phyloP scores from a whole-genome alignment of 2,329 filamentous ascomycete species.

The Parafenestella ontariensis region DNA sequence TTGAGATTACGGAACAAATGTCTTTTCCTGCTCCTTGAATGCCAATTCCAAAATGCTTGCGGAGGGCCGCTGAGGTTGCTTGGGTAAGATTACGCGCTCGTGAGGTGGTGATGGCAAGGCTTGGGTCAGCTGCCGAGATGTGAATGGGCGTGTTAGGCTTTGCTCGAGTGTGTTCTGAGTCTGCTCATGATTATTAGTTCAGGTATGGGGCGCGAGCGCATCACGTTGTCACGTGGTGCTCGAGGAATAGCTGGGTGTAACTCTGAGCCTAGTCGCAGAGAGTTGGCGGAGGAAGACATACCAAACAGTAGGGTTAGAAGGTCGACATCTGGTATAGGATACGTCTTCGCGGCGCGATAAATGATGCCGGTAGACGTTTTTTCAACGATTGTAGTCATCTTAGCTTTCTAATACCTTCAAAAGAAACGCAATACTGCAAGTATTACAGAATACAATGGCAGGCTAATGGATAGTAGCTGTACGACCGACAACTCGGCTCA shows the following conservation, averaged over 20 bases:
- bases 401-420: not conserved
- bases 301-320: constrained; percentile 53
- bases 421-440: not conserved
- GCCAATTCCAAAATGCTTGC: constrained; percentile 62
- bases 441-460: not conserved
- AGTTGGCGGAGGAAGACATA: constrained; percentile 16
- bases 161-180: constrained; percentile 40
- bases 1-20: constrained; percentile 64
- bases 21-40: constrained; percentile 54
- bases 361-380: constrained; percentile 38
- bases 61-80: constrained; percentile 63
- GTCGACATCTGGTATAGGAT: constrained; percentile 48
- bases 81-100: constrained; percentile 58
- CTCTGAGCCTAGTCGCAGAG: not conserved
- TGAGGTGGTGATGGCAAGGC: constrained; percentile 61
- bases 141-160: constrained; percentile 63
- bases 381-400: constrained; percentile 45
- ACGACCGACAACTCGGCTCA: not conserved
- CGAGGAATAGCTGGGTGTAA: not conserved
- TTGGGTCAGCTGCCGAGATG: constrained; percentile 63
- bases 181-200: constrained; percentile 18
- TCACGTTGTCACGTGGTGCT: constrained; percentile 4
- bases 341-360: constrained; percentile 42
- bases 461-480: not conserved
- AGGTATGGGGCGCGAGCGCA: not conserved